Evolutionary conservation across 768 basidiomycete species (phyloP).

Genomic region (Ramaria sp.): DNA sequence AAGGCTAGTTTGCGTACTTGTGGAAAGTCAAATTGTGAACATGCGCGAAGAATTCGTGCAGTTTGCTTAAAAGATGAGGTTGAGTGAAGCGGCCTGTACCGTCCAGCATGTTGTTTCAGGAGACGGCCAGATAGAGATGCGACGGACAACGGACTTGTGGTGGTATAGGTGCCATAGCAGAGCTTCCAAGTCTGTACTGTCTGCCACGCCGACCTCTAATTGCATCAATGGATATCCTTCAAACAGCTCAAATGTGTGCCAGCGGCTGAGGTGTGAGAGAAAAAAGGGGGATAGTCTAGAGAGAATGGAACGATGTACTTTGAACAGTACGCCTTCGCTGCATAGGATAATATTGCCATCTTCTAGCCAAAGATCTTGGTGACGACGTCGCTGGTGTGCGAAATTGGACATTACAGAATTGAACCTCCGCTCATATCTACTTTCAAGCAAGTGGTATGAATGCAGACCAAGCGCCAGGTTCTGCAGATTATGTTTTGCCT

Average conservation of each 20-base stretch:
- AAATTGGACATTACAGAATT: neutral
- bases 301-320: constrained; percentile 7
- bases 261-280: neutral
- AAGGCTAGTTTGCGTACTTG: constrained; percentile 36
- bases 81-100: constrained; percentile 34
- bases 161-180: constrained; percentile 60
- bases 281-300: neutral
- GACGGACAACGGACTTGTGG: constrained; percentile 33
- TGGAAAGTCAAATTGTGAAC: constrained; percentile 53
- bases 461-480: neutral
- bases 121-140: constrained; percentile 9
- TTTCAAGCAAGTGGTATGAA: no score
- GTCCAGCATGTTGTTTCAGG: constrained; percentile 7
- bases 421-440: no score
- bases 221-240: neutral
- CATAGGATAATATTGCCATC: constrained; percentile 2
- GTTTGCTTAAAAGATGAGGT: constrained; percentile 36
- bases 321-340: neutral
- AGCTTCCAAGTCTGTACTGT: constrained; percentile 38
- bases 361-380: neutral
- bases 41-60: constrained; percentile 45
- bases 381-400: neutral
- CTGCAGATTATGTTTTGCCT: constrained; percentile 4
- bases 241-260: neutral
- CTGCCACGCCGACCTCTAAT: constrained; percentile 19